phyloP scores from a whole-genome alignment of 805 yeast species.

The Myxozyma melibiosi region DNA sequence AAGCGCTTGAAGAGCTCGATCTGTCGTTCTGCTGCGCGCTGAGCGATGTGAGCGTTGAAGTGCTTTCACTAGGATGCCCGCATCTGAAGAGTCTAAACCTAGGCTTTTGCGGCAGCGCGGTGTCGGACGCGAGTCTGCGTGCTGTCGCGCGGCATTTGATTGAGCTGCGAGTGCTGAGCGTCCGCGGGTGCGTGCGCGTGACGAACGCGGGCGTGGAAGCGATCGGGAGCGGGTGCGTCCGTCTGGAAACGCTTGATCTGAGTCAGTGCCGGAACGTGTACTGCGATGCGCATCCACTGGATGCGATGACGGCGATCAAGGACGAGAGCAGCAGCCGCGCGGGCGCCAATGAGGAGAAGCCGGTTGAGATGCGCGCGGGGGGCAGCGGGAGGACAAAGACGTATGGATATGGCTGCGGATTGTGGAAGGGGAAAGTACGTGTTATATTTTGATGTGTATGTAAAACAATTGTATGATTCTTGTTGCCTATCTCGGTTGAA shows the following conservation, averaged over 20 bases:
- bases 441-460: slow-evolving; percentile 10
- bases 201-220: slow-evolving; percentile 78
- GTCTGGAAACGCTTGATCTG: slow-evolving; percentile 57
- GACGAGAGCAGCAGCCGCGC: not conserved
- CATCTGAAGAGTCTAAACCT: slow-evolving; percentile 55
- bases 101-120: slow-evolving; percentile 79
- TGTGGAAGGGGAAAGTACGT: slow-evolving; percentile 14
- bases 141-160: slow-evolving; percentile 60
- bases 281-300: slow-evolving; percentile 5
- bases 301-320: not conserved
- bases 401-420: slow-evolving; percentile 18
- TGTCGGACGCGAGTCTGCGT: slow-evolving; percentile 67
- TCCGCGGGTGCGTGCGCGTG: slow-evolving; percentile 74
- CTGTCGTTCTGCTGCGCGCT: slow-evolving; percentile 75
- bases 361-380: slow-evolving; percentile 9
- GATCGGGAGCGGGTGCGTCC: slow-evolving; percentile 57
- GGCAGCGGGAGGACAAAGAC: slow-evolving; percentile 17
- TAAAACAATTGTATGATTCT: not conserved
- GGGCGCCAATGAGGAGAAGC: not conserved
- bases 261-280: slow-evolving; percentile 68
- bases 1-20: slow-evolving; percentile 57
- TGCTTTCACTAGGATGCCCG: slow-evolving; percentile 67
- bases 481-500: too few species aligned
- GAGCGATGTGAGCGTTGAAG: slow-evolving; percentile 68
- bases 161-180: slow-evolving; percentile 51